Conservation (phyloP, 2,329 filamentous ascomycete genomes). For the Exophiala viscosa region DNA sequence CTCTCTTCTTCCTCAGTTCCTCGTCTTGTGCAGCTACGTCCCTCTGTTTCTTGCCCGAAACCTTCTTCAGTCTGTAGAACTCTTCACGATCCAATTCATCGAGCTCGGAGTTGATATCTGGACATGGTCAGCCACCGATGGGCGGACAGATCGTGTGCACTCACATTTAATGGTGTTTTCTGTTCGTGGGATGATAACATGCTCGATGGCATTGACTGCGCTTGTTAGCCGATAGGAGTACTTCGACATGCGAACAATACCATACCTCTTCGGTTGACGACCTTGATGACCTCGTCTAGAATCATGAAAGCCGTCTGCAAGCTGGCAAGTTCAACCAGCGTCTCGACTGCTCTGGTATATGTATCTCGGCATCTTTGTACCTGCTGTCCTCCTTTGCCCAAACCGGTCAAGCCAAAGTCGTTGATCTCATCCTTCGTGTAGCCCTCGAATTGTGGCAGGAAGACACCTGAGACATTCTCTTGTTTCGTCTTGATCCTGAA, state of each 20-base stretch:
- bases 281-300: conserved; percentile 97
- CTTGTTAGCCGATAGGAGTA: conserved; percentile 23
- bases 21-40: conserved; percentile 69
- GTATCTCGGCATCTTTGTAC: conserved; percentile 93
- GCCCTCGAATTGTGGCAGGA: conserved; percentile 90
- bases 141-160: conserved; percentile 26
- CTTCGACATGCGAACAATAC: no score
- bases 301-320: conserved; percentile 88
- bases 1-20: conserved; percentile 55
- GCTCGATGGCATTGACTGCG: conserved; percentile 79
- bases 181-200: conserved; percentile 89
- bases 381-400: conserved; percentile 96
- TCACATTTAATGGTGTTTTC: conserved; percentile 99
- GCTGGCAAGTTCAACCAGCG: conserved; percentile 53
- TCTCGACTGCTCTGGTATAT: conserved; percentile 92
- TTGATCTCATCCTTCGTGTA: conserved; percentile 75
- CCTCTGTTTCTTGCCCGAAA: conserved; percentile 77
- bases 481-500: conserved; percentile 94
- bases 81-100: conserved; percentile 97
- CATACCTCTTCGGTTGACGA: conserved; percentile 89
- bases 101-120: conserved; percentile 94
- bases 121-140: conserved; percentile 13
- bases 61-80: conserved; percentile 96
- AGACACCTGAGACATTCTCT: conserved; percentile 96
- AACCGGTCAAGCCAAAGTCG: conserved; percentile 91